Base-by-base conservation (phyloP, 228 moss, liverwort and hornwort species). In the Sphagnum magellanicum region DNA sequence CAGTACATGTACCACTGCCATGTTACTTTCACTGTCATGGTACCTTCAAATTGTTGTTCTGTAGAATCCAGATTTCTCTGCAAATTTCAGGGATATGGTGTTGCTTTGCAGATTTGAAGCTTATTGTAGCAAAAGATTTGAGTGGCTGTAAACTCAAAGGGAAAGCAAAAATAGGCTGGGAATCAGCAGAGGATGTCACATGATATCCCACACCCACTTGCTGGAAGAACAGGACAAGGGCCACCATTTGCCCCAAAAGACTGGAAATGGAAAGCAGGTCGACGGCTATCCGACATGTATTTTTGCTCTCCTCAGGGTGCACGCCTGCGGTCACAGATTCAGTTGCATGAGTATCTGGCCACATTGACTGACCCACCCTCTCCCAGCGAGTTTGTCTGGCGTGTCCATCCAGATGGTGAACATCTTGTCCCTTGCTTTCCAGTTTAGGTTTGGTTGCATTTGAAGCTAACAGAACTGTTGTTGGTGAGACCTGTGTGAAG, bases 201-300 rank as follows among this genome's bases (percentile, higher is more conserved):
- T 1, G 61, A 62, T 16, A 14, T 16, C 47, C 61, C 61, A 6
- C 61, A 62, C 6, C 61, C 61, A 8, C 61, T 62, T 16, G 61
- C 61, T 62, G 61, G 61, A 47, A 16, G 61, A 46, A 14, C 14
- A 47, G 61, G 61, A 62, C 17, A 62, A 9, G 61, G 61, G 13
- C 61, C 61, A 16, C 61, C 61, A 4, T 62, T 62, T 62, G 61
- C 61, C 47, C 61, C 61, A 8, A 8, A 14, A 62, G 47, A 62
- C 47, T 62, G 61, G 61, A 62, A 62, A 62, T 62, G 61, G 61
- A 62, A 14, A 5, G 61, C 61, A 8, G 61, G 61, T 16, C 61
- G 61, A 62, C 8, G 61, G 61, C 47, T 62, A 10, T 14, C 15
- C 3, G 61, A 62, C 61, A 62, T 62, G 61, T 62, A 62, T 7